These are phyloP conservation scores for Tagetes patula DNA, from an alignment of 129 eudicot genomes.

Conservation along the genomic window DNA sequence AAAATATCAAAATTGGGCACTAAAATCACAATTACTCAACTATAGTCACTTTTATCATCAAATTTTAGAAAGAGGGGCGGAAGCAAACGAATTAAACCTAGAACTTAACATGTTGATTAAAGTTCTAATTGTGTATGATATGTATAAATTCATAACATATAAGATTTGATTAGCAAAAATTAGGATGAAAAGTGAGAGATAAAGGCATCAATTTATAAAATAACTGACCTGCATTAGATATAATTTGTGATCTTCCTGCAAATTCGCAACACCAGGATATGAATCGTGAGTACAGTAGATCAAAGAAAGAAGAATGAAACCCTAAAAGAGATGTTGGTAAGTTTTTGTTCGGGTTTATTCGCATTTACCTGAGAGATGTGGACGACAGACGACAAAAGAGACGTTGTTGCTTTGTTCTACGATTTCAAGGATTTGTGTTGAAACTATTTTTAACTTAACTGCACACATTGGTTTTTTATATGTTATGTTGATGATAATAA, in stretches of 20 bases:
- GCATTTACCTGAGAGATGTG: not conserved
- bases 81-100: not conserved
- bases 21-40: not conserved
- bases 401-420: not conserved
- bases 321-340: slow-evolving; percentile 21
- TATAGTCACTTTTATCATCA: not conserved
- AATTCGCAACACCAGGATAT: not conserved
- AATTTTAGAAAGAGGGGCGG: not conserved
- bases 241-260: slow-evolving; percentile 13
- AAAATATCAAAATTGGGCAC: not conserved
- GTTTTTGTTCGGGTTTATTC: not conserved
- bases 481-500: too few relatives aligned
- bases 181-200: not conserved
- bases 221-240: slow-evolving; percentile 25
- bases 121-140: not conserved
- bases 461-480: too few relatives aligned
- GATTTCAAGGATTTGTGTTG: not conserved
- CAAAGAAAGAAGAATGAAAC: not conserved
- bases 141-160: not conserved
- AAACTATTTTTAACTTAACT: too few relatives aligned
- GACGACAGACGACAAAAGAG: not conserved
- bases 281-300: not conserved
- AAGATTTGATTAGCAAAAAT: not conserved
- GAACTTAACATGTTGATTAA: not conserved
- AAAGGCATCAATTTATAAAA: not conserved